These are phyloP conservation scores for Allium cepa DNA, from an alignment of 106 monocot genomes.

Conservation along the genomic window DNA sequence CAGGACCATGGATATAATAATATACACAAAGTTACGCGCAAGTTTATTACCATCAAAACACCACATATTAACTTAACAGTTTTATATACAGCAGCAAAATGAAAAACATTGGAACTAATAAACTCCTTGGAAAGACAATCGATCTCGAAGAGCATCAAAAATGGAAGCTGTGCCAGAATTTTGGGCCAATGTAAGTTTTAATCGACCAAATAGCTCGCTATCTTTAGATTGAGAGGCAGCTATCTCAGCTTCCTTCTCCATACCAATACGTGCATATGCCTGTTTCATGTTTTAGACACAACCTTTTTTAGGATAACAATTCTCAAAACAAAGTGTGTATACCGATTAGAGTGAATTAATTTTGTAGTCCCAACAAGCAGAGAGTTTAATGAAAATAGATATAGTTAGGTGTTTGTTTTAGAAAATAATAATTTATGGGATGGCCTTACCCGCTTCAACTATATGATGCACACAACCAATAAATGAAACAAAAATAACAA, in stretches of 20 bases:
- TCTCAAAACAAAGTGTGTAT: too few relatives aligned
- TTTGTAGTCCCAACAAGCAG: too few relatives aligned
- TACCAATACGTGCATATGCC: slow-evolving; percentile 86
- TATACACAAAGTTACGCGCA: background rate
- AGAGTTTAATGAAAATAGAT: too few relatives aligned
- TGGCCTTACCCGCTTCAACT: too few relatives aligned
- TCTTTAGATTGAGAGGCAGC: slow-evolving; percentile 94
- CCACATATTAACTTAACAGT: background rate
- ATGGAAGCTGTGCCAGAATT: slow-evolving; percentile 67
- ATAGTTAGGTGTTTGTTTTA: too few relatives aligned
- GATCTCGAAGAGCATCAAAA: slow-evolving; percentile 75
- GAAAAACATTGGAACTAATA: slow-evolving; percentile 15
- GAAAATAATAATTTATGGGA: too few relatives aligned
- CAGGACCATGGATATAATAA: background rate
- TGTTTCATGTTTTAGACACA: slow-evolving; percentile 7
- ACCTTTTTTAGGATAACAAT: background rate
- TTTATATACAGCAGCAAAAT: background rate
- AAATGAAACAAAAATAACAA: too few relatives aligned
- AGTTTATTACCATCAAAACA: background rate
- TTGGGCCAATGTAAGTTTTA: slow-evolving; percentile 63
- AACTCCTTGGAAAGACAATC: slow-evolving; percentile 82
- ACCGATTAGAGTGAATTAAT: too few relatives aligned
- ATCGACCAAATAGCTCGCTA: slow-evolving; percentile 70
- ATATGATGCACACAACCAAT: too few relatives aligned
- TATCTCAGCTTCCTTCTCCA: slow-evolving; percentile 91